Conservation (phyloP, 164 flowering plant species). For the Berberis thunbergii region DNA sequence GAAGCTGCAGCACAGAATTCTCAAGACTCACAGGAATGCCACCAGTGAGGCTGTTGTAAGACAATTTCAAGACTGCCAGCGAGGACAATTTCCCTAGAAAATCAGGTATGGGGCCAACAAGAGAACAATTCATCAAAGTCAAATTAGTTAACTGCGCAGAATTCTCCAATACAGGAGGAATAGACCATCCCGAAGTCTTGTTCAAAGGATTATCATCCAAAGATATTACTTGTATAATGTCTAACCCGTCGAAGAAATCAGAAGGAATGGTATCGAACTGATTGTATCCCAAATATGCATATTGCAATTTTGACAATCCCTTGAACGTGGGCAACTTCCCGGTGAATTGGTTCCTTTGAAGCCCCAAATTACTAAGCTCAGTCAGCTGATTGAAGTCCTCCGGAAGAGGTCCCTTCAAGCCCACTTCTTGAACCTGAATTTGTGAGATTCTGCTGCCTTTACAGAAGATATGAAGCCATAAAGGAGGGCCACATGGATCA, state of each 20-base stretch:
- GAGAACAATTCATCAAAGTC: slow-evolving; percentile 31
- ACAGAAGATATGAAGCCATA: slow-evolving; percentile 69
- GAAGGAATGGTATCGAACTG: slow-evolving; percentile 58
- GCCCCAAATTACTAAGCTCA: slow-evolving; percentile 50
- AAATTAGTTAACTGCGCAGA: slow-evolving; percentile 51
- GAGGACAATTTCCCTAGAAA: slow-evolving; percentile 48
- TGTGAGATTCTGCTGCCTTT: slow-evolving; percentile 47
- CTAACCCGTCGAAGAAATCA: slow-evolving; percentile 61
- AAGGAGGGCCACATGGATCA: slow-evolving; percentile 67
- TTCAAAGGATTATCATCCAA: slow-evolving; percentile 65
- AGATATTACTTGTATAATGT: slow-evolving; percentile 41
- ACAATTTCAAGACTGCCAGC: slow-evolving; percentile 33
- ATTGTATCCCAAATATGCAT: slow-evolving; percentile 60
- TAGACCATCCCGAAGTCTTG: slow-evolving; percentile 50
- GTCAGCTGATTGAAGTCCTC: slow-evolving; percentile 52
- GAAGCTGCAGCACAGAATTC: slow-evolving; percentile 35
- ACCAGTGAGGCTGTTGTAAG: slow-evolving; percentile 45
- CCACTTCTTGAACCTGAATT: slow-evolving; percentile 55
- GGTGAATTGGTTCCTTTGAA: slow-evolving; percentile 52
- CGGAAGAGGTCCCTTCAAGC: slow-evolving; percentile 62
- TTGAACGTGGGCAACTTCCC: slow-evolving; percentile 65
- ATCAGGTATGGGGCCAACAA: slow-evolving; percentile 58
- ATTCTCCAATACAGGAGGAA: slow-evolving; percentile 38
- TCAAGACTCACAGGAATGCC: slow-evolving; percentile 49
- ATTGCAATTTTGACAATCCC: slow-evolving; percentile 49